Evolutionary conservation across 148 eudicot species (phyloP).

Genomic region (Tetragonia tetragonoides): DNA sequence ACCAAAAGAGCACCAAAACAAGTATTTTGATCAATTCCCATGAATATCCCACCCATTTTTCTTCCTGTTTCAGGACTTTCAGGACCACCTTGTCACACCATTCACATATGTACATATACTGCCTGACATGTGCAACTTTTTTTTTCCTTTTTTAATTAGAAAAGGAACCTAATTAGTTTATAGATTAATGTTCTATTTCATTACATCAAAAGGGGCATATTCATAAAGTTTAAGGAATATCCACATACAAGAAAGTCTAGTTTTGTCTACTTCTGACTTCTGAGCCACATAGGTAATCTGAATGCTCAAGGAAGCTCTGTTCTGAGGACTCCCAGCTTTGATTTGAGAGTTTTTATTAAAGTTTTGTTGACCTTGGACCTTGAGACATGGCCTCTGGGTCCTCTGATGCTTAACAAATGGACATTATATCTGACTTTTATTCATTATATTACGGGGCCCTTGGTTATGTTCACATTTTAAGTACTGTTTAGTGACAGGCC

Average conservation of each 20-base stretch:
- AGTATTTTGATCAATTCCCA: not conserved
- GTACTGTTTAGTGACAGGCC: too few relatives aligned
- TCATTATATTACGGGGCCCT: not conserved
- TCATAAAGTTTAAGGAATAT: constrained; percentile 9
- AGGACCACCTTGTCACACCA: not conserved
- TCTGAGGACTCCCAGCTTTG: too few relatives aligned
- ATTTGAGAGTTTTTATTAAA: not conserved
- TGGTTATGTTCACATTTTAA: too few relatives aligned
- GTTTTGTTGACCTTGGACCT: not conserved
- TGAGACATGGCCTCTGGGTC: not conserved
- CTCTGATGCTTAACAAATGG: not conserved
- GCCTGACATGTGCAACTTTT: too few relatives aligned
- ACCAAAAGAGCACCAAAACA: not conserved
- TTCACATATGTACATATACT: not conserved
- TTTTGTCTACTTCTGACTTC: constrained; percentile 15
- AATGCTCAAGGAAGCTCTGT: not conserved
- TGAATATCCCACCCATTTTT: constrained; percentile 5
- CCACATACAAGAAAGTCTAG: constrained; percentile 5
- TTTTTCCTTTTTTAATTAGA: too few relatives aligned
- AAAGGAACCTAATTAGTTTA: not conserved
- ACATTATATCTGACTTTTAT: not conserved
- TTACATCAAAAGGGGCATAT: not conserved
- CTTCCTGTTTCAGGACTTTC: not conserved
- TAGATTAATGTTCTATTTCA: not conserved
- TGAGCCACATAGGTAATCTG: not conserved